These are phyloP conservation scores for Lipomyces mesembrius DNA, from an alignment of 805 yeast species.

Conservation along the genomic window DNA sequence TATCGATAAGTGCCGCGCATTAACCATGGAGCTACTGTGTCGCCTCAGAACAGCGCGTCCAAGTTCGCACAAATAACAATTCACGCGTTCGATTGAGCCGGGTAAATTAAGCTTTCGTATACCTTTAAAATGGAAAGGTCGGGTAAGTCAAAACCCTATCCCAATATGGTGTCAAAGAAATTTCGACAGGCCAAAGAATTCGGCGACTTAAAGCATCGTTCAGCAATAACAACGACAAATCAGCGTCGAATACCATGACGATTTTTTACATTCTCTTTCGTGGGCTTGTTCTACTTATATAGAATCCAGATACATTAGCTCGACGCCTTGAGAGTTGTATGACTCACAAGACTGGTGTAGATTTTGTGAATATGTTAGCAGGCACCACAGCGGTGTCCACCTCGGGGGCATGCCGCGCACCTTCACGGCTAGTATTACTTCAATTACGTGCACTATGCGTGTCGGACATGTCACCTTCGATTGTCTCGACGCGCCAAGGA, in stretches of 20 bases:
- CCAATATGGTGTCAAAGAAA: not conserved
- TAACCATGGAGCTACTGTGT: no score
- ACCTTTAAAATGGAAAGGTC: no score
- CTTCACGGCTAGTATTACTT: not conserved
- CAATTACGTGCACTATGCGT: not conserved
- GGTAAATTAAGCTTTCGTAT: no score
- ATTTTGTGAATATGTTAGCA: not conserved
- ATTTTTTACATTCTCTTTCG: not conserved
- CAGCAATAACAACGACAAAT: not conserved
- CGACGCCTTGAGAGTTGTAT: not conserved
- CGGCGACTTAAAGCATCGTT: not conserved
- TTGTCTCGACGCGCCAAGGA: not conserved
- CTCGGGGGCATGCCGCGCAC: not conserved
- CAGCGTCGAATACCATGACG: slow-evolving; percentile 1
- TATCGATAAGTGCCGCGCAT: not conserved
- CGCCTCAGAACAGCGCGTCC: no score
- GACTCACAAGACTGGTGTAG: not conserved
- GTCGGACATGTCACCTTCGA: not conserved
- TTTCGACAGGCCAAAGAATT: not conserved
- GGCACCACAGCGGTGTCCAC: not conserved
- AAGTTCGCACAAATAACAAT: no score
- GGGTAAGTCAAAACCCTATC: no score
- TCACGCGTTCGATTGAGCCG: no score
- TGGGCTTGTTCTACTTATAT: not conserved
- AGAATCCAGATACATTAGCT: not conserved